Conservation (phyloP, 768 basidiomycete genomes). For the Lactarius pseudohatsudake region DNA sequence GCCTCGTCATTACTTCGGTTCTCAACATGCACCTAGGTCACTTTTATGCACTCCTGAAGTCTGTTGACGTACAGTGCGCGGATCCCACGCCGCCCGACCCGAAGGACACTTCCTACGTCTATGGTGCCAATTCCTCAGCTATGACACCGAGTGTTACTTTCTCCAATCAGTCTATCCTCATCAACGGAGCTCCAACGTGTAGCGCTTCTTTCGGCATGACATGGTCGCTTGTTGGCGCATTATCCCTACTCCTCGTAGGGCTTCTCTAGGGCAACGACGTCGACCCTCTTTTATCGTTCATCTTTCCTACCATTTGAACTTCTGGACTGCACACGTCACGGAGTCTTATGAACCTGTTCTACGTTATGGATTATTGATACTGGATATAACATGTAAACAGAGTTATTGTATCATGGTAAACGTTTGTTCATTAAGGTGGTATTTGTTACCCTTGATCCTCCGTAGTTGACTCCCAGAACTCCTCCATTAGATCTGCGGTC, state of each 20-base stretch:
- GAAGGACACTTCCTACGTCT: slow-evolving; percentile 63
- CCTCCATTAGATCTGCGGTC: slow-evolving; percentile 28
- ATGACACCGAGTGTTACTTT: slow-evolving; percentile 54
- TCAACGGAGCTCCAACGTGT: slow-evolving; percentile 45
- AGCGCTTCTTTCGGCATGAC: background rate
- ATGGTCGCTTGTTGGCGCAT: slow-evolving; percentile 9
- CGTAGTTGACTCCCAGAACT: slow-evolving; percentile 21
- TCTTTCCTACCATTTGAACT: background rate
- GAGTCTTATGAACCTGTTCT: background rate
- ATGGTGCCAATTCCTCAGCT: slow-evolving; percentile 53
- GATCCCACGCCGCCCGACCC: slow-evolving; percentile 45
- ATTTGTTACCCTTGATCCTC: slow-evolving; percentile 9
- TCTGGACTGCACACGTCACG: background rate
- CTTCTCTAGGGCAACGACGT: background rate
- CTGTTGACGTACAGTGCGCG: slow-evolving; percentile 62
- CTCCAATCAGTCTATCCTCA: slow-evolving; percentile 56
- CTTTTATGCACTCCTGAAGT: slow-evolving; percentile 65
- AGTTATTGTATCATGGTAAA: background rate
- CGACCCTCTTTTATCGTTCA: background rate
- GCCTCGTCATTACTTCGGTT: background rate
- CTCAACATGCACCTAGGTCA: slow-evolving; percentile 45
- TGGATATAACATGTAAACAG: background rate
- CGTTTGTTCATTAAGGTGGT: background rate
- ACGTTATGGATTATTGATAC: background rate
- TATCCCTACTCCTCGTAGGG: slow-evolving; percentile 1